These are phyloP conservation scores for Epichloe aotearoae DNA, from an alignment of 2,329 filamentous ascomycete species.

Conservation along the genomic window DNA sequence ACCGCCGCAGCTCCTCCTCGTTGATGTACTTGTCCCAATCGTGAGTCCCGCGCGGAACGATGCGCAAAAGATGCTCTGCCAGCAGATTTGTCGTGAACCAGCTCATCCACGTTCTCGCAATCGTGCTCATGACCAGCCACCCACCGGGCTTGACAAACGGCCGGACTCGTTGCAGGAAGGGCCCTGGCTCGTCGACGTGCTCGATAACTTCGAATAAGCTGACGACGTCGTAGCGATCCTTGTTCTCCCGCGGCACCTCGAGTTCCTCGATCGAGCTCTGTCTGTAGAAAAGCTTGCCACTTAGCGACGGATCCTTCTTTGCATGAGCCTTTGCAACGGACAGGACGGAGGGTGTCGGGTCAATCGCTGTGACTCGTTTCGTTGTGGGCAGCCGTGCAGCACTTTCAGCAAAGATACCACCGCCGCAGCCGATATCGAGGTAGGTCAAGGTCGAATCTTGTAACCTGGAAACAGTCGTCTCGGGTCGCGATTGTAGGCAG, in stretches of 20 bases:
- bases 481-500: conserved; percentile 47
- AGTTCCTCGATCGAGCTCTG: conserved; percentile 68
- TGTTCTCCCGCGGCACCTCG: conserved; percentile 21
- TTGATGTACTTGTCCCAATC: conserved; percentile 97
- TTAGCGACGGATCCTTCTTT: conserved; percentile 56
- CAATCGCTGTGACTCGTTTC: conserved; percentile 56
- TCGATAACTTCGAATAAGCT: conserved; percentile 91
- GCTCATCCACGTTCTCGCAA: conserved; percentile 75
- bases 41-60: conserved; percentile 87
- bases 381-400: conserved; percentile 57
- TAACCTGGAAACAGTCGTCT: conserved; percentile 18
- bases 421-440: conserved; percentile 90
- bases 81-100: conserved; percentile 89
- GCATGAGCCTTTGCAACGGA: conserved; percentile 65
- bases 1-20: conserved; percentile 55
- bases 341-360: conserved; percentile 63
- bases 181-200: conserved; percentile 65
- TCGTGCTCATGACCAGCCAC: conserved; percentile 87
- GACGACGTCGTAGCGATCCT: conserved; percentile 59
- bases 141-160: conserved; percentile 77
- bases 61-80: conserved; percentile 74
- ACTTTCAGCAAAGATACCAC: conserved; percentile 89
- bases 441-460: conserved; percentile 40
- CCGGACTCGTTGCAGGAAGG: conserved; percentile 59
- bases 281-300: conserved; percentile 53